Base-by-base conservation (phyloP, 1,284 basidiomycete genomes). In the Heliocybe sulcata region DNA sequence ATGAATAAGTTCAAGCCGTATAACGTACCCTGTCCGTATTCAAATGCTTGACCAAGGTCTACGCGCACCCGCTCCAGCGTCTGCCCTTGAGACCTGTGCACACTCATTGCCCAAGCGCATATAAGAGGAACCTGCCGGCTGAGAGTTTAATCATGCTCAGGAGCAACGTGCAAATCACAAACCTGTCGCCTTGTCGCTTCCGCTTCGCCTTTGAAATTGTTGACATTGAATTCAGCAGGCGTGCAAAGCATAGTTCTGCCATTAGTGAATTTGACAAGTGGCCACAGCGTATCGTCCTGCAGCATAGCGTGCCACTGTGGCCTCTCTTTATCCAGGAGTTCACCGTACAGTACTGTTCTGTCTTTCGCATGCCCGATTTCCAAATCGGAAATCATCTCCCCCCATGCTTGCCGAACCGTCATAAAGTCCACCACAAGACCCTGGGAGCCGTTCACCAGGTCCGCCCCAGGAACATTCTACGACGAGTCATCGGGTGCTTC, bases 1-100 rank as follows among this genome's bases (percentile, higher is more conserved):
- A n/a, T n/a, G n/a, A n/a, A n/a, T n/a, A n/a, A n/a, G n/a, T n/a
- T n/a, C n/a, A n/a, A n/a, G n/a, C n/a, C n/a, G n/a, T n/a, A n/a
- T n/a, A n/a, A n/a, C 22, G 35, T 45, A 82, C 83, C 82, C 78
- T 87, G 84, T 20, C 92, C 92, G 60, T 87, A 90, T 69, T 94
- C 92, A 68, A 96, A 92, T 0, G 76, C 83, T 35, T 75, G 72
- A 26, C 64, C 64, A 20, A 91, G 72, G 63, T 90, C 79, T 0
- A 91, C 82, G 57, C 82, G 83, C 19, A 93, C 89, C 14, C 90
- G 76, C 54, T 91, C 80, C 19, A 94, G 68, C 0, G 87, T 93
- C 67, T 92, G 90, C 0, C 90, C 90, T 65, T 93, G 92, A 1
- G 86, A 85, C 67, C 94, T 94, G 69, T 94, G 92, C 22, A 94